Percentiles rank a stretch among this genome's conserved stretches.
These are phyloP conservation scores for Brettanomyces nanus DNA, from an alignment of 805 yeast genomes.

Conservation along the genomic window DNA sequence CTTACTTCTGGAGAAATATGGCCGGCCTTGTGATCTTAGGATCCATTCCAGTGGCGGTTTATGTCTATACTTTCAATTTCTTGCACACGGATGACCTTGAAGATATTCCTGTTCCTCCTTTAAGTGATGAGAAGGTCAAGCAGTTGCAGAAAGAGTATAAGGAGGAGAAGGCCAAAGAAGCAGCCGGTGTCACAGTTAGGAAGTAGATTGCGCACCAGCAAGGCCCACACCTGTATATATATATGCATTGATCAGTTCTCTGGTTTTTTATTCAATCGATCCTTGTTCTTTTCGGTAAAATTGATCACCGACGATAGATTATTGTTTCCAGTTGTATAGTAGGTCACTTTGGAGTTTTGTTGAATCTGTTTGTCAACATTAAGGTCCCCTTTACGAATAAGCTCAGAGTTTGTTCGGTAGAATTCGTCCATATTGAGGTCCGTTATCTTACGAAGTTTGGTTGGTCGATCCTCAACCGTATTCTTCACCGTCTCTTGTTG, in stretches of 20 bases:
- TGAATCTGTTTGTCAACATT: slow-evolving; percentile 14
- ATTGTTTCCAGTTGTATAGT: slow-evolving; percentile 25
- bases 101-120: slow-evolving; percentile 92
- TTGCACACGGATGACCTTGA: slow-evolving; percentile 73
- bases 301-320: slow-evolving; percentile 24
- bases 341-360: slow-evolving; percentile 16
- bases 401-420: slow-evolving; percentile 26
- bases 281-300: slow-evolving; percentile 23
- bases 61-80: slow-evolving; percentile 54
- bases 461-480: too few species aligned
- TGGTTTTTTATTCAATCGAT: too few species aligned
- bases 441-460: too few species aligned
- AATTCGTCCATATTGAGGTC: slow-evolving; percentile 32
- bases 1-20: slow-evolving; percentile 74
- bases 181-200: too few species aligned
- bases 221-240: too few species aligned
- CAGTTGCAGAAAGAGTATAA: slow-evolving; percentile 69
- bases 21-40: slow-evolving; percentile 49
- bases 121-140: slow-evolving; percentile 67
- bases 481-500: slow-evolving; percentile 6
- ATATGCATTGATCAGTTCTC: too few species aligned
- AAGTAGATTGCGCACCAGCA: too few species aligned
- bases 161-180: slow-evolving; percentile 24
- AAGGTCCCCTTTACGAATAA: slow-evolving; percentile 26
- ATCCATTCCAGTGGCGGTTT: slow-evolving; percentile 64